Percentiles rank a stretch among this genome's conserved stretches.
phyloP scores from a whole-genome alignment of 2,329 filamentous ascomycete genomes.

The Dactylellina leptospora region DNA sequence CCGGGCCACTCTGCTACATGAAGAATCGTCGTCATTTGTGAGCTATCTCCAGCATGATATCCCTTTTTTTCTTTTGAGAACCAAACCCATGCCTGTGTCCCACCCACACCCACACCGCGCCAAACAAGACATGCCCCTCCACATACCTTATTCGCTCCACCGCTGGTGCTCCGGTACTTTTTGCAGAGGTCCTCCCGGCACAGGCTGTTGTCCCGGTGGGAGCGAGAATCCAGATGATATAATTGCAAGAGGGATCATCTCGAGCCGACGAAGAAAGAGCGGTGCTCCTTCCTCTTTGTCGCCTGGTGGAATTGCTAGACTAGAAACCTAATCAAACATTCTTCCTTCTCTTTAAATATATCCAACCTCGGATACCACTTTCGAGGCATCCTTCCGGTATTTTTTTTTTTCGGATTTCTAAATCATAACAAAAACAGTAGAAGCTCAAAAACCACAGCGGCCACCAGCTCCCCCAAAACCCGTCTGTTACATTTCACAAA shows the following conservation, averaged over 20 bases:
- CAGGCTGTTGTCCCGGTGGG: constrained; percentile 40
- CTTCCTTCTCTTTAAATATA: constrained; percentile 18
- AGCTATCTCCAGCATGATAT: constrained; percentile 40
- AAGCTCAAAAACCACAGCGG: background rate
- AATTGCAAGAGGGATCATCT: constrained; percentile 53
- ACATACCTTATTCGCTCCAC: constrained; percentile 52
- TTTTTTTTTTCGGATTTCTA: background rate
- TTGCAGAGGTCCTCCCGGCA: constrained; percentile 49
- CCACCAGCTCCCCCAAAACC: background rate
- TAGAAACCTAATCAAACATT: constrained; percentile 9
- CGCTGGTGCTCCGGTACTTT: constrained; percentile 18
- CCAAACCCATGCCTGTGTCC: constrained; percentile 37
- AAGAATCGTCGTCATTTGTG: constrained; percentile 30
- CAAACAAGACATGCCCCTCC: constrained; percentile 53
- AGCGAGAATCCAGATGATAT: constrained; percentile 49
- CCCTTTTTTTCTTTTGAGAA: constrained; percentile 5
- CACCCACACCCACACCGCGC: constrained; percentile 37
- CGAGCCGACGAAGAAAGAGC: constrained; percentile 47
- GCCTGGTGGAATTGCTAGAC: constrained; percentile 18
- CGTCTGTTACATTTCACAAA: background rate
- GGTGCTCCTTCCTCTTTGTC: constrained; percentile 49
- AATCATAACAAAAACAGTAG: background rate
- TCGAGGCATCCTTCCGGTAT: constrained; percentile 6
- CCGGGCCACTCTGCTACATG: background rate
- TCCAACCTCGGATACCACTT: constrained; percentile 34